These are phyloP conservation scores for Candida labiduridarum DNA, from an alignment of 1,139 yeast genomes.

Conservation along the genomic window DNA sequence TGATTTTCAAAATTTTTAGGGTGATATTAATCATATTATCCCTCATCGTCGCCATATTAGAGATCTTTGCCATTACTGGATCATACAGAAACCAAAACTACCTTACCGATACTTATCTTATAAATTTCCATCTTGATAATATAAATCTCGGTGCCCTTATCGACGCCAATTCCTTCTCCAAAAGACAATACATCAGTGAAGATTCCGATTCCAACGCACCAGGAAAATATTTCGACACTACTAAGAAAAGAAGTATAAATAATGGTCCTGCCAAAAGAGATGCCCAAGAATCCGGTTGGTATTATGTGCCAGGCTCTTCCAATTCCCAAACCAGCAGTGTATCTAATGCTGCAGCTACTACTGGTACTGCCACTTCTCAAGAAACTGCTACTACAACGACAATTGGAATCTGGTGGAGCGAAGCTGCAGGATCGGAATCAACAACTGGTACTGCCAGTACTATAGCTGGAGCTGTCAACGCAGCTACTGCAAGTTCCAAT, in stretches of 20 bases:
- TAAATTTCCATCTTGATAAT: conserved; percentile 39
- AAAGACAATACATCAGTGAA: not conserved
- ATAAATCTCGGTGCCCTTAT: conserved; percentile 37
- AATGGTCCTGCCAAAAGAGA: not conserved
- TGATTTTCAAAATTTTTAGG: conserved; percentile 39
- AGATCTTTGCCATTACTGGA: conserved; percentile 43
- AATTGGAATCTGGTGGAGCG: not conserved
- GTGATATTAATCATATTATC: conserved; percentile 37
- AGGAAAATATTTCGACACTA: not conserved
- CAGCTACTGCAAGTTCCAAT: not conserved
- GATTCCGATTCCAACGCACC: not conserved
- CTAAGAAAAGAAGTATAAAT: not conserved
- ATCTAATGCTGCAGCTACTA: conserved; percentile 5
- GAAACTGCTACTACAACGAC: conserved; percentile 6
- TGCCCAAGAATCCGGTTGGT: conserved; percentile 7
- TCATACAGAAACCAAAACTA: conserved; percentile 39
- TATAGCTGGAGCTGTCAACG: conserved; percentile 5
- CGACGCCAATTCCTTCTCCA: not conserved
- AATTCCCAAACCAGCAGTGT: not conserved
- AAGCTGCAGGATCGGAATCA: not conserved
- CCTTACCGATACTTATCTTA: conserved; percentile 39
- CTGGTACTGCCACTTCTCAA: conserved; percentile 9
- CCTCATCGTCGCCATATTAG: conserved; percentile 34
- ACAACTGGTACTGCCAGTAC: conserved; percentile 4
- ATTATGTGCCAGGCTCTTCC: conserved; percentile 1